Conservation (phyloP, 2,329 filamentous ascomycete species). For the Delphinella strobiligena region DNA sequence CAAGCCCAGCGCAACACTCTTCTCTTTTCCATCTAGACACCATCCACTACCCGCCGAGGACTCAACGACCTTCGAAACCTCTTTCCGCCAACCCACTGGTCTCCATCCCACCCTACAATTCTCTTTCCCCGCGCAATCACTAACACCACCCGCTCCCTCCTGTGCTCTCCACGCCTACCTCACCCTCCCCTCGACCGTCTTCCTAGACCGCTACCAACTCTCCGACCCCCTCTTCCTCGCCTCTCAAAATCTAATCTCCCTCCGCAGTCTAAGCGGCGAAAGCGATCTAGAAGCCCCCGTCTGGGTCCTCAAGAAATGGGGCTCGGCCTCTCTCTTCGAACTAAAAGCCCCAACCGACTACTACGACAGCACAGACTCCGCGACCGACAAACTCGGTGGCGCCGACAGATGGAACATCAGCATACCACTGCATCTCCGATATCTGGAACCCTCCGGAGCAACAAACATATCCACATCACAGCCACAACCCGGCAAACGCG, state of each 20-base stretch:
- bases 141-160: slow-evolving; percentile 33
- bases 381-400: neutral
- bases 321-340: slow-evolving; percentile 64
- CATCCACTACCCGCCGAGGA: slow-evolving; percentile 46
- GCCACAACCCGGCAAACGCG: slow-evolving; percentile 15
- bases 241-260: slow-evolving; percentile 62
- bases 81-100: slow-evolving; percentile 60
- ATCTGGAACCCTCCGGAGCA: slow-evolving; percentile 45
- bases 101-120: slow-evolving; percentile 73
- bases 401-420: slow-evolving; percentile 47
- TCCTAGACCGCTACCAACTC: slow-evolving; percentile 81
- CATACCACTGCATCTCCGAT: slow-evolving; percentile 77
- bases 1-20: slow-evolving; percentile 61
- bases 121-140: slow-evolving; percentile 43
- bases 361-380: neutral
- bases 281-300: slow-evolving; percentile 85
- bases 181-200: slow-evolving; percentile 68
- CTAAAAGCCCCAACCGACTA: slow-evolving; percentile 43
- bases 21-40: slow-evolving; percentile 75
- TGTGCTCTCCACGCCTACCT: slow-evolving; percentile 72
- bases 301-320: slow-evolving; percentile 68
- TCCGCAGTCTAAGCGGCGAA: slow-evolving; percentile 59
- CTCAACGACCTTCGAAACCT: slow-evolving; percentile 27
- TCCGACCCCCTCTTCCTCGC: slow-evolving; percentile 62
- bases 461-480: too few species aligned